These are phyloP conservation scores for Tolypocladium amazonense DNA, from an alignment of 2,329 filamentous ascomycete species.

Conservation along the genomic window DNA sequence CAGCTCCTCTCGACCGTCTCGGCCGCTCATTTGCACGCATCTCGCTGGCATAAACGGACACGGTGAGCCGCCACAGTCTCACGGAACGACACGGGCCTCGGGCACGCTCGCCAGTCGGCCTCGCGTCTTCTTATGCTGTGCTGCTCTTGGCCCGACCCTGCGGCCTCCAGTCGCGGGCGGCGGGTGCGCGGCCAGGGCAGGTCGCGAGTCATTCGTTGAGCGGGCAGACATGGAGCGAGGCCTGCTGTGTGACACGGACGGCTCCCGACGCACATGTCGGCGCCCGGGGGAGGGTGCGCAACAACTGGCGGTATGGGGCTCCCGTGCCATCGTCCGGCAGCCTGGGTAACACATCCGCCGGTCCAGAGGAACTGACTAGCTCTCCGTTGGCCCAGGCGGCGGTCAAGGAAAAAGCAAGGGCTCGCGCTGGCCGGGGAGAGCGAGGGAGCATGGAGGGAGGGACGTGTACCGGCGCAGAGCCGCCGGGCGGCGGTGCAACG, in stretches of 20 bases:
- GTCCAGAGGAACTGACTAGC: background rate
- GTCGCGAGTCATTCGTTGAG: conserved; percentile 1
- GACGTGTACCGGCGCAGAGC: background rate
- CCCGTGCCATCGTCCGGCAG: background rate
- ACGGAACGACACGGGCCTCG: background rate
- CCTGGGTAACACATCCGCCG: background rate
- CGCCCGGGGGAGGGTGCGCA: background rate
- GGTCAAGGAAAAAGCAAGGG: background rate
- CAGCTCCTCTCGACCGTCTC: background rate
- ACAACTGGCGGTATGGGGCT: background rate
- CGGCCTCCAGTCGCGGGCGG: background rate
- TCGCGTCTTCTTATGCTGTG: background rate
- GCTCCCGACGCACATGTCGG: background rate
- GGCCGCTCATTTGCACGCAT: background rate
- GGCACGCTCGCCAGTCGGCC: background rate
- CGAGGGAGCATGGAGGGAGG: background rate
- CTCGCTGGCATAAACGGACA: background rate
- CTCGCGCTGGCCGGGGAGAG: background rate
- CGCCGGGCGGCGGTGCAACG: background rate
- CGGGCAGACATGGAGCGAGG: background rate
- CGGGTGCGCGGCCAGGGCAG: background rate
- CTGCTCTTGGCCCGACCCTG: background rate
- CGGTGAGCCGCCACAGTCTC: background rate
- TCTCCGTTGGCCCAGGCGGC: background rate
- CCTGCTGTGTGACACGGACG: conserved; percentile 1